Conservation (phyloP, 176 grass and related monocot species). For the Sorghum bicolor region DNA sequence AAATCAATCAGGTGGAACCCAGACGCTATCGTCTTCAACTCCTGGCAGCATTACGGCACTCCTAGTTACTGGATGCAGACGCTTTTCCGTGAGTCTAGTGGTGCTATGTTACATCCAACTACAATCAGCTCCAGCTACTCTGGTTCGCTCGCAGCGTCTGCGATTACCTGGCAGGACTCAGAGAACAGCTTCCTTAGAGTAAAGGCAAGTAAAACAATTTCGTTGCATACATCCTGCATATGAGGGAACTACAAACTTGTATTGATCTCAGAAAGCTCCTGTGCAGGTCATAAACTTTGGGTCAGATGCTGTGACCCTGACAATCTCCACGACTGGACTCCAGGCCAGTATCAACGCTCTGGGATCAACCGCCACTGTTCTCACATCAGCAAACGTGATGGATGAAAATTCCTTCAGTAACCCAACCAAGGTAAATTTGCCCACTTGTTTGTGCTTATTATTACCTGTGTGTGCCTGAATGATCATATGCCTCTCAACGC, state of each 20-base stretch:
- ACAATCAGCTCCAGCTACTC: slow-evolving; percentile 59
- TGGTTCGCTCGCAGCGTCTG: slow-evolving; percentile 54
- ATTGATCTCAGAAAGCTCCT: background rate
- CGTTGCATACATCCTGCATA: background rate
- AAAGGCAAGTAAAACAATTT: slow-evolving; percentile 38
- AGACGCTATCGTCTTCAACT: slow-evolving; percentile 74
- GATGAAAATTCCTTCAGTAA: slow-evolving; percentile 75
- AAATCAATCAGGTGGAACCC: slow-evolving; percentile 59
- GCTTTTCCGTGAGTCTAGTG: slow-evolving; percentile 55
- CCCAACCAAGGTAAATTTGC: slow-evolving; percentile 51
- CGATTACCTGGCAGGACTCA: slow-evolving; percentile 73
- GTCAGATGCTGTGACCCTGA: slow-evolving; percentile 46
- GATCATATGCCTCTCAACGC: background rate
- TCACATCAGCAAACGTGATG: slow-evolving; percentile 62
- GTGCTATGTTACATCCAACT: slow-evolving; percentile 58
- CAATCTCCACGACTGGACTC: slow-evolving; percentile 60
- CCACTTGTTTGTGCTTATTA: background rate
- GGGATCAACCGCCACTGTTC: slow-evolving; percentile 49
- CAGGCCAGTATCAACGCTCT: slow-evolving; percentile 21
- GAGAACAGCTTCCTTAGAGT: slow-evolving; percentile 63
- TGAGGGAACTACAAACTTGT: too few relatives aligned
- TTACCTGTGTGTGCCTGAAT: background rate
- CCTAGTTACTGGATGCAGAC: slow-evolving; percentile 83
- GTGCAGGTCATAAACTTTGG: slow-evolving; percentile 86
- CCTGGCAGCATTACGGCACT: slow-evolving; percentile 60